Percentiles rank a stretch among this genome's conserved stretches.
Conservation (phyloP, 2,329 filamentous ascomycete species). For the Xylaria sp. region DNA sequence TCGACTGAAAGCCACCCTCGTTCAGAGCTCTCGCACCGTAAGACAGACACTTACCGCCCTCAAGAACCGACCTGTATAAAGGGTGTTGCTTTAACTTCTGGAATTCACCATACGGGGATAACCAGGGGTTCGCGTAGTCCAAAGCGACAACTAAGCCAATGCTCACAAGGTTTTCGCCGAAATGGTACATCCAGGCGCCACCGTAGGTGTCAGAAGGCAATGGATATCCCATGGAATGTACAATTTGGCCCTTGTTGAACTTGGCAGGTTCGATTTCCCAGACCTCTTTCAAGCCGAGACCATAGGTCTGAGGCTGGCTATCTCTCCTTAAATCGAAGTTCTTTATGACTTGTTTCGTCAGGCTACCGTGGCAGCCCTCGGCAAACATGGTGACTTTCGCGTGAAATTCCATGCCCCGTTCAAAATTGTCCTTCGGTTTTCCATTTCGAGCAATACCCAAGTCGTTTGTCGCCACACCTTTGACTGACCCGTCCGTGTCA, state of each 20-base stretch:
- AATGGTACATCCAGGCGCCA: slow-evolving; percentile 99
- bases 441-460: slow-evolving; percentile 85
- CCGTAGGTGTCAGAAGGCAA: slow-evolving; percentile 90
- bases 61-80: slow-evolving; percentile 85
- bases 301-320: slow-evolving; percentile 95
- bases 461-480: slow-evolving; percentile 96
- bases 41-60: slow-evolving; percentile 96
- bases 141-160: slow-evolving; percentile 92
- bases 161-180: slow-evolving; percentile 95
- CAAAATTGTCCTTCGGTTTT: slow-evolving; percentile 88
- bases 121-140: slow-evolving; percentile 96
- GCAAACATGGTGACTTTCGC: slow-evolving; percentile 90
- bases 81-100: slow-evolving; percentile 99
- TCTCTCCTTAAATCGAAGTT: slow-evolving; percentile 92
- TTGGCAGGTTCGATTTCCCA: slow-evolving; percentile 97
- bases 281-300: slow-evolving; percentile 92
- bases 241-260: slow-evolving; percentile 85
- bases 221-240: slow-evolving; percentile 93
- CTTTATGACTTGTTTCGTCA: slow-evolving; percentile 94
- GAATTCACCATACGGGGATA: slow-evolving; percentile 95
- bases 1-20: slow-evolving; percentile 97
- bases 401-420: slow-evolving; percentile 98
- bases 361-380: slow-evolving; percentile 94
- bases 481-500: slow-evolving; percentile 84
- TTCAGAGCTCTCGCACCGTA: slow-evolving; percentile 92